phyloP scores from a whole-genome alignment of 176 grass and related monocot genomes.

The Sorghum bicolor region Sorghum_bicolor_NCBIv3 NC_012870.2:77486001-77486500 shows the following conservation, averaged over 20 bases:
- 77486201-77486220: slow-evolving; percentile 35
- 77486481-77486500: slow-evolving; percentile 61
- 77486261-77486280: slow-evolving; percentile 19
- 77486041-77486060: slow-evolving; percentile 43
- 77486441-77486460: slow-evolving; percentile 55
- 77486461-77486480: slow-evolving; percentile 61
- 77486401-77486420: slow-evolving; percentile 66
- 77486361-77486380: slow-evolving; percentile 43
- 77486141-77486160: slow-evolving; percentile 66
- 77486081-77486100: slow-evolving; percentile 74
- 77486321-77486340: slow-evolving; percentile 43
- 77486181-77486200: slow-evolving; percentile 28
- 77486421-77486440: slow-evolving; percentile 37
- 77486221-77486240: slow-evolving; percentile 82
- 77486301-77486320: slow-evolving; percentile 15
- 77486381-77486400: slow-evolving; percentile 60
- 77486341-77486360: slow-evolving; percentile 47
- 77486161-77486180: slow-evolving; percentile 46
- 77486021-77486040: slow-evolving; percentile 50
- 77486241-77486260: slow-evolving; percentile 71
- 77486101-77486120: slow-evolving; percentile 47
- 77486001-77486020: slow-evolving; percentile 52
- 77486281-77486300: slow-evolving; percentile 23
- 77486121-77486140: slow-evolving; percentile 54
- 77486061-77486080: slow-evolving; percentile 83